Base-by-base conservation (phyloP, 2,329 filamentous ascomycete species). In the Massarina eburnea region DNA sequence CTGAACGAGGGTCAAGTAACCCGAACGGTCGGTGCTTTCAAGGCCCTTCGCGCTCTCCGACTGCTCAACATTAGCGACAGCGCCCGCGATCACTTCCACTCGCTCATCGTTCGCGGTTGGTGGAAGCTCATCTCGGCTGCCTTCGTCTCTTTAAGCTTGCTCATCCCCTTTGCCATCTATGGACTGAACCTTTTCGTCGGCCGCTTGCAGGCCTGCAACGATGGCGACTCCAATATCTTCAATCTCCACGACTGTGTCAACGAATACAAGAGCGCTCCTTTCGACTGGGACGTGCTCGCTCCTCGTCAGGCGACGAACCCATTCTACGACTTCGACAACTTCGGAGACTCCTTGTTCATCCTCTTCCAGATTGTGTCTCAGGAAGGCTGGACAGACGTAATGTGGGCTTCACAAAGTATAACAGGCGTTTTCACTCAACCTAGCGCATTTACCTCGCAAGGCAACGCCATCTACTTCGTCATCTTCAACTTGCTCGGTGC, bases 361-460 rank as follows among this genome's bases (percentile, higher is more conserved):
- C 87, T 99, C 48, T 99, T 96, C 74, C 91, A 97, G 69, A 96
- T 99, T 71, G 92, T 97, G 33, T 97, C 92, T 41, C 94, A 99
- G 70, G 95, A 99, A 77, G 94, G 94, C 26, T 99, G 95, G 94
- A 85, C 85, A 9, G 91, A 96, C 67, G 90, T 96, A n/a, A 89
- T 94, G 66, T 91, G 88, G 75, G 81, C 82, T 26, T 86, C 85
- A 1, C 88, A 95, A 74, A 82, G 84, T 24, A 94, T 97, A 54
- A 91, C 85, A 1, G 90, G 88, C 2, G 75, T 77, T 24, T 88
- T 85, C 48, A 76, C 78, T 21, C 94, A 97, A 63, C 91, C 91
- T 0, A 65, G 81, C 41, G 73, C 80, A 24, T 84, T 85, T 50
- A 77, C 82, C 2, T 81, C 87, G 1, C 83, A 91, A 61, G 91